Percentiles rank a stretch among this genome's conserved stretches.
Evolutionary conservation across 805 yeast species (phyloP).

Genomic region (Wickerhamiella lipophila): DNA sequence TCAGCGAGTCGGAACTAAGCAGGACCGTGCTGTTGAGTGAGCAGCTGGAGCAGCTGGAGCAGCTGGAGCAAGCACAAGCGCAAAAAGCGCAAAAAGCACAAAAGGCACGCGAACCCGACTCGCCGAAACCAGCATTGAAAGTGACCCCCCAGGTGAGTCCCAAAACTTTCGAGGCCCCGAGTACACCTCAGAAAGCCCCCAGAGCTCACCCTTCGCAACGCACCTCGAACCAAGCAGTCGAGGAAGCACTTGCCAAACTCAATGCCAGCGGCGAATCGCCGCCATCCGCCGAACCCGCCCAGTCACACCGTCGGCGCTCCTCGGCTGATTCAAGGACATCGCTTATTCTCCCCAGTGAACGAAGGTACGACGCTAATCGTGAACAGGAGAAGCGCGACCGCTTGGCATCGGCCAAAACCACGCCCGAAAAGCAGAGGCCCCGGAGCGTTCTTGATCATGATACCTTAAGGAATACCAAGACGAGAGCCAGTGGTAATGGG

Average conservation of each 20-base stretch:
- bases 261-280: slow-evolving; percentile 6
- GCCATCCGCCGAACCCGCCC: slow-evolving; percentile 7
- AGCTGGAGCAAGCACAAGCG: not conserved
- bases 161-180: no score
- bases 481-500: not conserved
- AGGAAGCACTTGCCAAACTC: slow-evolving; percentile 7
- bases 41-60: not conserved
- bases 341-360: slow-evolving; percentile 4
- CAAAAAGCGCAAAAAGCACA: no score
- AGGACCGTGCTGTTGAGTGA: not conserved
- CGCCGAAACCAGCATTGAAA: no score
- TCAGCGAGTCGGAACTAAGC: not conserved
- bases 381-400: not conserved
- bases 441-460: not conserved
- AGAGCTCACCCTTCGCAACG: slow-evolving; percentile 5
- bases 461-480: not conserved
- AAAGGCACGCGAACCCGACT: no score
- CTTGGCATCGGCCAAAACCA: not conserved
- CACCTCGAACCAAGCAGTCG: slow-evolving; percentile 11
- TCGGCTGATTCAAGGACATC: slow-evolving; percentile 8
- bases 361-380: not conserved
- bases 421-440: not conserved
- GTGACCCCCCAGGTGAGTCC: no score
- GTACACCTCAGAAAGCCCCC: not conserved
- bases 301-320: slow-evolving; percentile 2